Evolutionary conservation across 257 asterid genomes (phyloP), one percentile per base, ranked within the genome.

Genomic region (Avicennia marina): DNA sequence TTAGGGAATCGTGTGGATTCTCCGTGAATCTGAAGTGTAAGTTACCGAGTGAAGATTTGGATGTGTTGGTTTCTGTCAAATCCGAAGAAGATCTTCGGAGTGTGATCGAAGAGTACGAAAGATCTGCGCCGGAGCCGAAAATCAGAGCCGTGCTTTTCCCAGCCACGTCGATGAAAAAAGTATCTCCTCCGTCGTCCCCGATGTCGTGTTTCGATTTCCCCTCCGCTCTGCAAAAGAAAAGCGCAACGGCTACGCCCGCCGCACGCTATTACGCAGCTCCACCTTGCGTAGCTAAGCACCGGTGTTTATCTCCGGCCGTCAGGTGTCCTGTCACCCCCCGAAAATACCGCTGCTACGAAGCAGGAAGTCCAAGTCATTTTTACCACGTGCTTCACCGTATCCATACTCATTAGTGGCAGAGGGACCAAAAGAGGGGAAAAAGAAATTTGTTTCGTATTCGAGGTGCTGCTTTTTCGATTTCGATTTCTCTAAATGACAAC

Each of bases 41-140:
- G 67, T 67, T 90, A 29, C 97, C 96, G 9, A 70, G 47, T 3
- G 97, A 83, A 50, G 95, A 89, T 75, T 52, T 88, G 27, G 98
- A 91, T 39, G 67, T 91, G 64, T 63, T 91, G 34, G 67, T 91
- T 22, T 67, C 97, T 11, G 56, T 91, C 53, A 80, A 73, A 57
- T 77, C 89, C 20, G 94, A 88, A 9, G 95, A 93, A 39, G 97
- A 93, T 11, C 71, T 93, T 1, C 66, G 57, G 50, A 66, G 45
- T 50, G 49, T 88, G 64, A 69, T 93, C 31, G 79, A 70, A 11
- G 97, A 89, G 64, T 93, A 93, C 75, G 91, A 77, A 19, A 75
- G 81, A 27, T 72, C 52, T 3, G 54, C 81, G 41, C 66, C 76
- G 53, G 95, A 74, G 12, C 58, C 58, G 75, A 78, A 91, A 73